A percentile compares a stretch with the other conserved stretches of the same genome.
These are phyloP conservation scores for Metschnikowia similis DNA, from an alignment of 805 yeast species.

Conservation along the genomic window DNA sequence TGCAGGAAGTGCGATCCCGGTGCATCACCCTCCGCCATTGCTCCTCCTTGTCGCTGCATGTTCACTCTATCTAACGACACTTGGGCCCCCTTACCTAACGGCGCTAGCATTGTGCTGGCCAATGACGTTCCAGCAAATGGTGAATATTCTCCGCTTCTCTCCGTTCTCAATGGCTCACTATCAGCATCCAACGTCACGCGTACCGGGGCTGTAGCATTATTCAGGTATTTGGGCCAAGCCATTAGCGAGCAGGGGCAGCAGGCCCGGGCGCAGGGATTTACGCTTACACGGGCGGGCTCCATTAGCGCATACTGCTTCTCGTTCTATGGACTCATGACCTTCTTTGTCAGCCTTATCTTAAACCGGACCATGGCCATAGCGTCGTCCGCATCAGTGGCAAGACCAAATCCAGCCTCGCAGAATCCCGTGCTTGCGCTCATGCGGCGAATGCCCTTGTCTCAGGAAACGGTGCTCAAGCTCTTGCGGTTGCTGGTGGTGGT, in stretches of 20 bases:
- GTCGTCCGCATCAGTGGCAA: conserved; percentile 25
- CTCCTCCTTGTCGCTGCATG: neutral
- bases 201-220: neutral
- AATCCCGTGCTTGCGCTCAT: conserved; percentile 18
- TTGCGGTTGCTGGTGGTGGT: conserved; percentile 28
- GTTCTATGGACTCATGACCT: conserved; percentile 34
- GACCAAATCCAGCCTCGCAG: conserved; percentile 8
- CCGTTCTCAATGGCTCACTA: neutral
- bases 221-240: conserved; percentile 12
- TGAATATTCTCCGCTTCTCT: neutral
- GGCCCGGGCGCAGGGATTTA: conserved; percentile 7
- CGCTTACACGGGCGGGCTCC: conserved; percentile 18
- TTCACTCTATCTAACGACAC: conserved; percentile 2
- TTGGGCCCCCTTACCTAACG: neutral
- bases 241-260: conserved; percentile 10
- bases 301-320: conserved; percentile 32
- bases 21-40: neutral
- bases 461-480: conserved; percentile 9
- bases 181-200: neutral
- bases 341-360: conserved; percentile 35
- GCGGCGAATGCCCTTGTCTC: conserved; percentile 15
- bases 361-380: conserved; percentile 38
- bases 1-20: neutral
- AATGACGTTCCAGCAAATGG: neutral
- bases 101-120: neutral